These are phyloP conservation scores for Hirsutella minnesotensis DNA, from an alignment of 2,329 filamentous ascomycete genomes.

Conservation along the genomic window DNA sequence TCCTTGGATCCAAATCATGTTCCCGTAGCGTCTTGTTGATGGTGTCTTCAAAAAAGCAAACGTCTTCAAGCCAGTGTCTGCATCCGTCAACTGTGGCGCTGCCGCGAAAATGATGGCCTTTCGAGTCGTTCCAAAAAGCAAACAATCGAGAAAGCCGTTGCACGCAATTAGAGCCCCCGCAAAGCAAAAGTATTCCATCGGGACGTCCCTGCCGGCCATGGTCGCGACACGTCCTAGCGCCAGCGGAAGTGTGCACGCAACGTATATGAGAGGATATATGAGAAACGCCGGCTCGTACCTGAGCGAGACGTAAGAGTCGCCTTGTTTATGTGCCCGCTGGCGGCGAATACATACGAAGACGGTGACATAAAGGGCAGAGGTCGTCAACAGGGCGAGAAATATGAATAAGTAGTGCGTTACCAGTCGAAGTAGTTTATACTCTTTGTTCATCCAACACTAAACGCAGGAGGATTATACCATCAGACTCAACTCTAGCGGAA, in stretches of 20 bases:
- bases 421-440: conserved; percentile 42
- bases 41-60: conserved; percentile 37
- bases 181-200: conserved; percentile 44
- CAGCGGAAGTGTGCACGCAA: conserved; percentile 56
- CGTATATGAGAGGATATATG: conserved; percentile 57
- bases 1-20: conserved; percentile 26
- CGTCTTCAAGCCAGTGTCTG: conserved; percentile 37
- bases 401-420: conserved; percentile 56
- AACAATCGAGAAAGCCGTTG: conserved; percentile 43
- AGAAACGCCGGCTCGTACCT: conserved; percentile 43
- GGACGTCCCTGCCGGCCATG: conserved; percentile 41
- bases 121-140: conserved; percentile 40
- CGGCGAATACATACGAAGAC: conserved; percentile 23
- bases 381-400: conserved; percentile 29
- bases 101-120: conserved; percentile 38
- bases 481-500: no score
- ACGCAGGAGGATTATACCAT: not conserved
- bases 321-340: not conserved
- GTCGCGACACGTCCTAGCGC: conserved; percentile 51
- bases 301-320: conserved; percentile 7
- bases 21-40: conserved; percentile 24
- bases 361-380: conserved; percentile 24
- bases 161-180: conserved; percentile 46
- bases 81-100: conserved; percentile 21
- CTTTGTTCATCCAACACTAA: conserved; percentile 51